phyloP scores from a whole-genome alignment of 202 grass and related monocot species.

The Carex sylvatica region DNA sequence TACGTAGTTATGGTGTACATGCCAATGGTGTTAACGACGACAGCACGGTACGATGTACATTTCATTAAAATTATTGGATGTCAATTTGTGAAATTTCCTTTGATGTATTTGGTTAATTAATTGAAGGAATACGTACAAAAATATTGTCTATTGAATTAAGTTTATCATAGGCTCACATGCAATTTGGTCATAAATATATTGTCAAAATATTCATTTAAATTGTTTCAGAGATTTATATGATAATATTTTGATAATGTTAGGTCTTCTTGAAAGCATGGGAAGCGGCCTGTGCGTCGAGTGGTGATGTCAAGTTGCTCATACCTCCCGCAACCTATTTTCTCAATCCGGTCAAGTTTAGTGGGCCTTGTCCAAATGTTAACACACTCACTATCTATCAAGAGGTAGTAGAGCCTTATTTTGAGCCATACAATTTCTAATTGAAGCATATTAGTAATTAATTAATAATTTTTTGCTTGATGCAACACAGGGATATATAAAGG shows the following conservation, averaged over 20 bases:
- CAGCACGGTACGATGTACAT: not conserved
- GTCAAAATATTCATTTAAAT: not conserved
- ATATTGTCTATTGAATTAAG: not conserved
- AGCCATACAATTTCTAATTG: not conserved
- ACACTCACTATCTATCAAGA: constrained; percentile 50
- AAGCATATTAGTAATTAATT: not conserved
- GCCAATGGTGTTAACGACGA: constrained; percentile 24
- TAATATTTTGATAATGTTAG: constrained; percentile 21
- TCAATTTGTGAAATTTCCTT: not conserved
- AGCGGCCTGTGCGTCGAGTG: constrained; percentile 41
- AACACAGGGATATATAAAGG: constrained; percentile 61
- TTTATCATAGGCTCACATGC: not conserved
- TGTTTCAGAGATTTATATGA: not conserved
- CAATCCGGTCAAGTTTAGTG: constrained; percentile 52
- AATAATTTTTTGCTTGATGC: not conserved
- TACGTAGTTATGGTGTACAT: constrained; percentile 19
- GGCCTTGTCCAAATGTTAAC: constrained; percentile 47
- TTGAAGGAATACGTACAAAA: not conserved
- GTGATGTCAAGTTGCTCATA: constrained; percentile 42
- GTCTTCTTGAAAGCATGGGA: constrained; percentile 57
- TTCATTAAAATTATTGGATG: not conserved
- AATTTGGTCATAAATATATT: not conserved
- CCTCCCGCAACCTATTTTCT: constrained; percentile 48
- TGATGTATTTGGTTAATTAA: not conserved
- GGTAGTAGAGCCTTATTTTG: constrained; percentile 13